Evolutionary conservation across 768 basidiomycete species (phyloP), one percentile per base, ranked within the genome.

Genomic region (Agrocybe praecox): DNA sequence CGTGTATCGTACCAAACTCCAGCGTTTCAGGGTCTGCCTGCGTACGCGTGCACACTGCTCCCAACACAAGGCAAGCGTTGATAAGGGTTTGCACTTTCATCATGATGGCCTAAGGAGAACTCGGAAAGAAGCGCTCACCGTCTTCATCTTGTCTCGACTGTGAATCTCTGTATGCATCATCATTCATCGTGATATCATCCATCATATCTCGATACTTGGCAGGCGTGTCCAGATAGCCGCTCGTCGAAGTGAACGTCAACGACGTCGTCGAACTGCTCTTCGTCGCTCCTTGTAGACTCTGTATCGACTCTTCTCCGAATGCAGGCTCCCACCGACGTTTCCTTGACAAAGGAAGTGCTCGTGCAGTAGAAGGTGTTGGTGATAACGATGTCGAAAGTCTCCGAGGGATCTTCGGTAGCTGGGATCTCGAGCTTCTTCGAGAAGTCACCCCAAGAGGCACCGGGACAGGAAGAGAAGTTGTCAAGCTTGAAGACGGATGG

Each of bases 241-340:
- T 76, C 5, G 85, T 80, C 2, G 82, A 85, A 2, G 84, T 70
- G 2, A 82, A 69, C 3, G 78, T 83, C 21, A 62, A 46, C 83
- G 74, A 47, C 78, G 69, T 6, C 84, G 82, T 65, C 65, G 75
- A 66, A 81, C 85, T 10, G 80, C 80, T 59, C 52, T 58, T 58
- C 6, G 52, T 52, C 26, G 21, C 50, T 8, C 40, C 47, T 18
- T 19, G 15, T 26, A 53, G 46, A 33, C 52, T 58, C 43, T 58
- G 57, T 26, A 58, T 53, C n/a, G 57, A 58, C 11, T 58, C 57
- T 83, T 85, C 43, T 82, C 76, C 53, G 75, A 77, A 1, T 82
- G 76, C 4, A 44, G 90, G 89, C 40, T 85, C 83, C 90, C 90
- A 92, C 26, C 87, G 88, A 67, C 90, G 75, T 69, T 90, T 90